Evolutionary conservation across 2,329 filamentous ascomycete genomes (phyloP).

Genomic region (Trichophyton simii): DNA sequence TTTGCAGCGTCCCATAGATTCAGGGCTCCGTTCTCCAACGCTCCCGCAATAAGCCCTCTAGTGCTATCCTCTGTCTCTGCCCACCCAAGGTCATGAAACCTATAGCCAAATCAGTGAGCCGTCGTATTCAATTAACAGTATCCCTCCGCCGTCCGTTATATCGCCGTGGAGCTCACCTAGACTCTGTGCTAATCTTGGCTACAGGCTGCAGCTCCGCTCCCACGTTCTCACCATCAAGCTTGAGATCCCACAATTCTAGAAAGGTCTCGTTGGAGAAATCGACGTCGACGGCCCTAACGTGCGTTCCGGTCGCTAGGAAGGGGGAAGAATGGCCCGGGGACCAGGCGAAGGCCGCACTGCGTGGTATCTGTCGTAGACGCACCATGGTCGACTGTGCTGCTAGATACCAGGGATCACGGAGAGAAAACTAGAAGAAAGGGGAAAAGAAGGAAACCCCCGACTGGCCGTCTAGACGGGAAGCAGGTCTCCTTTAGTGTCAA

Average conservation of each 20-base stretch:
- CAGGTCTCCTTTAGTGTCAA: background rate
- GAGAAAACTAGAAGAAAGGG: background rate
- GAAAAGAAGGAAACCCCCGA: background rate
- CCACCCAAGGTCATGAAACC: slow-evolving; percentile 97
- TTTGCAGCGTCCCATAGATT: slow-evolving; percentile 85
- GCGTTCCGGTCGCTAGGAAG: slow-evolving; percentile 81
- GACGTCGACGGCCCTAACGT: slow-evolving; percentile 86
- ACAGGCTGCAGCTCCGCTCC: slow-evolving; percentile 75
- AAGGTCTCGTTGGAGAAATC: slow-evolving; percentile 97
- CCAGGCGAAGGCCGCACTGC: slow-evolving; percentile 96
- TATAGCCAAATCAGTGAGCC: slow-evolving; percentile 1
- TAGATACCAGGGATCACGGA: background rate
- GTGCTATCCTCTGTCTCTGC: slow-evolving; percentile 66
- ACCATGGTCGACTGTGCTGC: slow-evolving; percentile 53
- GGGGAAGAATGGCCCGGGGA: slow-evolving; percentile 68
- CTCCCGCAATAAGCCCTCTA: slow-evolving; percentile 83
- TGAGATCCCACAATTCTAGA: slow-evolving; percentile 90
- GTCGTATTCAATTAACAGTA: slow-evolving; percentile 4
- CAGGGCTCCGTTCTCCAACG: slow-evolving; percentile 84
- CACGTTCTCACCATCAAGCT: slow-evolving; percentile 62
- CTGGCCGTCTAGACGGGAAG: background rate
- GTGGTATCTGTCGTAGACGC: slow-evolving; percentile 86
- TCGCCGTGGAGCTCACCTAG: slow-evolving; percentile 52
- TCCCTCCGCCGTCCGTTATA: background rate
- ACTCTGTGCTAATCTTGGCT: slow-evolving; percentile 73